Base-by-base conservation (phyloP, 2,329 filamentous ascomycete species). In the Ophiostoma novo-ulmi region DNA sequence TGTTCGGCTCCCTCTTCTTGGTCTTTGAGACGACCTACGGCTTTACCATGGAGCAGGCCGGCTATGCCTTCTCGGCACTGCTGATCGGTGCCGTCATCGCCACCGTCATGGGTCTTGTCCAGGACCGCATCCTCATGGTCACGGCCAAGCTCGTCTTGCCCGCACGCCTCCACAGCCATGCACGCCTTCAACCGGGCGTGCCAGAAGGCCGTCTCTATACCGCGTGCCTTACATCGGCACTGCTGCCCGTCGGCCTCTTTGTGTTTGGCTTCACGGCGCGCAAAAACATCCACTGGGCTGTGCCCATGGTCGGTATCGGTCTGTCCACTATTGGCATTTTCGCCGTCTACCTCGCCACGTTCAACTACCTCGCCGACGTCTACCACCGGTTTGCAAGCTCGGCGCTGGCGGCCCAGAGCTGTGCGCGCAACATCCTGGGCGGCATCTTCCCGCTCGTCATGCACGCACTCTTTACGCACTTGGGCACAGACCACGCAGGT, bases 301-400 rank as follows among this genome's bases (percentile, higher is more conserved):
- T 87, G 0, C 91, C 92, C 0, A 80, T 88, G 0, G 84, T 97
- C 31, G 88, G 85, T 0, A 84, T 97, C 44, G 87, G 84, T 0
- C 86, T 93, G 72, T 89, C 92, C 0, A 94, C 91, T 0, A 91
- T 94, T 83, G 90, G 94, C 38, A 96, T 97, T 74, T 94, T 92
- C 78, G 89, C 88, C 58, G 88, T 97, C 48, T 96, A 96, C 77
- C 85, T 97, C 0, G 90, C 93, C 2, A 91, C 93, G 0, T 97
- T 97, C 81, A 97, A 97, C 78, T 97, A 97, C 75, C 84, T 97
- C 1, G 93, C 93, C 26, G 94, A 97, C 77, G 90, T 89, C 1
- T 97, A 97, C 78, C 90, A 93, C 77, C 84, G 86, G 2, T 97
- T 94, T 76, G 92, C 94, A 0, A 93, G 89, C 55, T 95, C 91